Conservation (phyloP, 192 early-diverging fungal species). For the Funneliformis geosporum region DNA sequence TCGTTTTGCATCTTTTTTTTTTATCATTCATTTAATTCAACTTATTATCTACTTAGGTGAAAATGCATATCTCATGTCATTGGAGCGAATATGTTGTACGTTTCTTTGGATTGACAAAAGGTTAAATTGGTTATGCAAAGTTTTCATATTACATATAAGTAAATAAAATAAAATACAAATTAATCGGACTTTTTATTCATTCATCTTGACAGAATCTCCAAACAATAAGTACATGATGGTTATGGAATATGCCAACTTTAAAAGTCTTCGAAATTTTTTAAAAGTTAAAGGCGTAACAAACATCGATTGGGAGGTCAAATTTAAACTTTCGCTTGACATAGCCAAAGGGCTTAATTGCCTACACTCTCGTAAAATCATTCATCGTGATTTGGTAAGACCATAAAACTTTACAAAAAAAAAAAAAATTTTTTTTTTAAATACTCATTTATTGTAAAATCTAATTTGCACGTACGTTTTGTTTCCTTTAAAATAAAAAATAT, state of each 20-base stretch:
- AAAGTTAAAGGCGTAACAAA: not conserved
- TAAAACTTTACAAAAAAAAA: no score
- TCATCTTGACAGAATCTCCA: no score
- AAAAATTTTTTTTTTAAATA: not conserved
- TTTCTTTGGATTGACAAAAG: no score
- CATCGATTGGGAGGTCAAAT: not conserved
- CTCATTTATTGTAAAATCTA: not conserved
- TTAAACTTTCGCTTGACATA: not conserved
- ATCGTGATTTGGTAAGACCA: not conserved
- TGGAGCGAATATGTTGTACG: no score
- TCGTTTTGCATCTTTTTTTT: no score
- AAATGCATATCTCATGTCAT: no score
- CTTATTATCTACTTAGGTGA: no score
- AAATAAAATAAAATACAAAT: no score
- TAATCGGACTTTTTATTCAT: no score
- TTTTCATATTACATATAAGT: no score
- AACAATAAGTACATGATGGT: not conserved
- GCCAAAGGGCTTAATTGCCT: not conserved
- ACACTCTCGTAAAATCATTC: not conserved
- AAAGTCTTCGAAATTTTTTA: not conserved
- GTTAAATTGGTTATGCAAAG: no score
- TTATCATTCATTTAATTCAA: no score
- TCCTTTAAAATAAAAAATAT: not conserved
- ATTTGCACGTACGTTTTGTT: not conserved
- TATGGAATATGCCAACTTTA: not conserved